These are phyloP conservation scores for Filobasidium wieringae DNA, from an alignment of 768 basidiomycete genomes.

Conservation along the genomic window DNA sequence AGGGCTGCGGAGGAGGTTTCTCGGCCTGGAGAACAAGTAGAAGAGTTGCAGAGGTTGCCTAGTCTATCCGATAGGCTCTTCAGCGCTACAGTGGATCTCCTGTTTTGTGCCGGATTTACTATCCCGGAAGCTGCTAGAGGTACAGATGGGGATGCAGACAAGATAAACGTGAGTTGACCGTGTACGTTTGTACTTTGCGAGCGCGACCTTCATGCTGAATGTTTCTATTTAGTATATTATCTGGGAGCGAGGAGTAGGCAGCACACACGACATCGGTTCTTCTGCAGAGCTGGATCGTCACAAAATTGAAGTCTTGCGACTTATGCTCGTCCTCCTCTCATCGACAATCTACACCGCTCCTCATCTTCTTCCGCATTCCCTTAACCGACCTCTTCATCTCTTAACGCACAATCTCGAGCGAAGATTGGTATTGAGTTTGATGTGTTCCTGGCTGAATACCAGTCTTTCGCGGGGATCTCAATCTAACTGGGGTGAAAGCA, in stretches of 20 bases:
- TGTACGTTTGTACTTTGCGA: not conserved
- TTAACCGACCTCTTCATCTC: conserved; percentile 59
- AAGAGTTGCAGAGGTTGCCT: conserved; percentile 47
- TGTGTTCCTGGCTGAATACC: conserved; percentile 89
- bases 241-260: conserved; percentile 90
- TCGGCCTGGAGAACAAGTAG: not conserved
- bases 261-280: conserved; percentile 60
- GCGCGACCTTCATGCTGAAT: not conserved
- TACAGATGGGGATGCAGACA: conserved; percentile 23
- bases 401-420: conserved; percentile 58
- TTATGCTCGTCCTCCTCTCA: conserved; percentile 76
- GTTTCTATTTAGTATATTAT: conserved; percentile 34
- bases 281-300: conserved; percentile 57
- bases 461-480: conserved; percentile 38
- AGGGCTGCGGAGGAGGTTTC: not conserved
- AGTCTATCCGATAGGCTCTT: conserved; percentile 72
- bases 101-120: conserved; percentile 91
- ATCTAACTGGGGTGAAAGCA: conserved; percentile 41
- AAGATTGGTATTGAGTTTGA: conserved; percentile 65
- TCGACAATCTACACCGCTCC: conserved; percentile 77
- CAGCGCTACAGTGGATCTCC: conserved; percentile 63
- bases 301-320: conserved; percentile 77
- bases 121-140: conserved; percentile 47
- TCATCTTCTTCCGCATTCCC: conserved; percentile 56
- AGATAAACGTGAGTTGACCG: conserved; percentile 34